phyloP scores from a whole-genome alignment of 2,329 filamentous ascomycete species.

The Plectosphaerella plurivora region DNA sequence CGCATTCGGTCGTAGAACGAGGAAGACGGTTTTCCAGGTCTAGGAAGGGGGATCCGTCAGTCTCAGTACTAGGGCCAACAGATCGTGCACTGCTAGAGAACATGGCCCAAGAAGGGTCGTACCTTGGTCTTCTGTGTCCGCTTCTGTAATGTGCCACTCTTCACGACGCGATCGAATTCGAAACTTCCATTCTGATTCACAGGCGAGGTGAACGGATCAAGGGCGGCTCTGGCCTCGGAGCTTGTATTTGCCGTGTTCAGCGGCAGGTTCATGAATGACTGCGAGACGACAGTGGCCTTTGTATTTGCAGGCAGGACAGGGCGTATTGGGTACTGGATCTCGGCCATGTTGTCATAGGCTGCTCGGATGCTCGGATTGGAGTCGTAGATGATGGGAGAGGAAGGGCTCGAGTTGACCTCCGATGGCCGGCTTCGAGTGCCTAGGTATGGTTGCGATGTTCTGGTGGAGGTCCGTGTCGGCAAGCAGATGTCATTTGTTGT shows the following conservation, averaged over 20 bases:
- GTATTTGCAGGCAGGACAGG: conserved; percentile 6
- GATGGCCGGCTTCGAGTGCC: too few relatives aligned
- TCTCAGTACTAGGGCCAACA: too few relatives aligned
- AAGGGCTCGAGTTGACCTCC: too few relatives aligned
- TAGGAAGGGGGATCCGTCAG: conserved; percentile 27
- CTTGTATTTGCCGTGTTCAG: conserved; percentile 13
- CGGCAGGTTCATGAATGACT: conserved; percentile 9
- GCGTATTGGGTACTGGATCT: conserved; percentile 7
- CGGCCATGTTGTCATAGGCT: conserved; percentile 5
- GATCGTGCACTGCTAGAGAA: neutral
- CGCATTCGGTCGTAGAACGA: conserved; percentile 85
- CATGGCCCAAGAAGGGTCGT: conserved; percentile 5
- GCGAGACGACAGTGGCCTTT: conserved; percentile 16
- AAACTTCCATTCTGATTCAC: conserved; percentile 95
- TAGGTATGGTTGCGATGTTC: too few relatives aligned
- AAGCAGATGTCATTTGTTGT: too few relatives aligned
- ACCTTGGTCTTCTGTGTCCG: conserved; percentile 93
- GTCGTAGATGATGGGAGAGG: neutral
- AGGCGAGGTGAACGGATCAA: conserved; percentile 67
- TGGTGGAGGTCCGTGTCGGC: too few relatives aligned
- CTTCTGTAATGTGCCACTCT: conserved; percentile 80
- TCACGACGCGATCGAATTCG: conserved; percentile 90
- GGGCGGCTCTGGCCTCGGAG: conserved; percentile 31
- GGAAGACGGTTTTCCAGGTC: conserved; percentile 85
- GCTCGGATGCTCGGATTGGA: neutral